Conservation (phyloP, 495 filamentous ascomycete species). For the Penicillium macrosclerotiorum region DNA sequence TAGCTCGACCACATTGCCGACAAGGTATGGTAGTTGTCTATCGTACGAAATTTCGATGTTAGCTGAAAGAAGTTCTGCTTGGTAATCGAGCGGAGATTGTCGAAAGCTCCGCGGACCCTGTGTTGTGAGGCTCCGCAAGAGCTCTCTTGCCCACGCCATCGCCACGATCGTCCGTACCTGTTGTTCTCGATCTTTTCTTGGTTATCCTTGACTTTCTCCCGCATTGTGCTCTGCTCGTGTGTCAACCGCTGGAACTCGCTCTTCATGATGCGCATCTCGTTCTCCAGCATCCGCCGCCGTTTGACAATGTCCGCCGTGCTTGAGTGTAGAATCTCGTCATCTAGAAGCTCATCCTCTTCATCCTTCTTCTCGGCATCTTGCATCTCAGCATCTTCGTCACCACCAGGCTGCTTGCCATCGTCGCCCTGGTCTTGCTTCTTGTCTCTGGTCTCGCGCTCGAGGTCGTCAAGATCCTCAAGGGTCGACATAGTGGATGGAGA, state of each 20-base stretch:
- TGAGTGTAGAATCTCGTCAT: conserved; percentile 84
- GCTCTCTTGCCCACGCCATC: too few species aligned
- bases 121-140: conserved; percentile 2
- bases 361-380: conserved; percentile 73
- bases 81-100: neutral
- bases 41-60: conserved; percentile 3
- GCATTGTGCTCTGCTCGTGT: conserved; percentile 92
- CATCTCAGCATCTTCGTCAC: conserved; percentile 82
- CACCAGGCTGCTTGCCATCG: conserved; percentile 55
- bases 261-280: conserved; percentile 97
- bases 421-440: conserved; percentile 63
- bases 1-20: conserved; percentile 96
- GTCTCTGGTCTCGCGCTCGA: conserved; percentile 76
- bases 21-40: conserved; percentile 96
- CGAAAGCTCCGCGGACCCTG: conserved; percentile 14
- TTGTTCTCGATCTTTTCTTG: conserved; percentile 99
- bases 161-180: conserved; percentile 68
- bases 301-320: conserved; percentile 93
- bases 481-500: conserved; percentile 65
- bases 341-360: conserved; percentile 74
- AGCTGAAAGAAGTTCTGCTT: conserved; percentile 4
- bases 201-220: conserved; percentile 98
- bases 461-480: conserved; percentile 78
- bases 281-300: conserved; percentile 82
- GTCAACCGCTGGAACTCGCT: conserved; percentile 92